These are phyloP conservation scores for Rhizophora apiculata DNA, from an alignment of 345 rosid species.

Conservation along the genomic window DNA sequence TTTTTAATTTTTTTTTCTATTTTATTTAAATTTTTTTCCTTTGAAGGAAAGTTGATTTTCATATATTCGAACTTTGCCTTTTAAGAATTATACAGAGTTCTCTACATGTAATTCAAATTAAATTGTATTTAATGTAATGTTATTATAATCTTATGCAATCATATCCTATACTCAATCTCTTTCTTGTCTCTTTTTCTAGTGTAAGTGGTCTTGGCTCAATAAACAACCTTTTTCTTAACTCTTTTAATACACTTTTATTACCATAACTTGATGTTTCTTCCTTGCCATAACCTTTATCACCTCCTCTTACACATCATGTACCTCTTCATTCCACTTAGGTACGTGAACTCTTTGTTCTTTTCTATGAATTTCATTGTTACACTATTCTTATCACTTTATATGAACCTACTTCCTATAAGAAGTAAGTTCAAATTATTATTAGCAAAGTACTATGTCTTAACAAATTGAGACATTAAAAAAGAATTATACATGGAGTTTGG, in stretches of 20 bases:
- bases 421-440: not conserved
- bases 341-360: not conserved
- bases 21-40: no score
- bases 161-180: no score
- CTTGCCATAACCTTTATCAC: not conserved
- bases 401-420: not conserved
- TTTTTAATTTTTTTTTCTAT: no score
- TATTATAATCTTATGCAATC: no score
- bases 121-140: no score
- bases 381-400: not conserved
- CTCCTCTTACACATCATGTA: not conserved
- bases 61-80: no score
- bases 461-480: not conserved
- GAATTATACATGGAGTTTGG: not conserved
- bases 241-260: not conserved
- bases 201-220: no score
- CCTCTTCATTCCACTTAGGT: not conserved
- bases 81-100: no score
- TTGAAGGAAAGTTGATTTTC: no score
- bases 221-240: not conserved
- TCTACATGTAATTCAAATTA: no score
- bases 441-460: not conserved
- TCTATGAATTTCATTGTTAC: not conserved
- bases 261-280: no score
- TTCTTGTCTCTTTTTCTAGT: no score